Conservation (phyloP, 345 rosid species). For the Chamaenerion angustifolium region DNA sequence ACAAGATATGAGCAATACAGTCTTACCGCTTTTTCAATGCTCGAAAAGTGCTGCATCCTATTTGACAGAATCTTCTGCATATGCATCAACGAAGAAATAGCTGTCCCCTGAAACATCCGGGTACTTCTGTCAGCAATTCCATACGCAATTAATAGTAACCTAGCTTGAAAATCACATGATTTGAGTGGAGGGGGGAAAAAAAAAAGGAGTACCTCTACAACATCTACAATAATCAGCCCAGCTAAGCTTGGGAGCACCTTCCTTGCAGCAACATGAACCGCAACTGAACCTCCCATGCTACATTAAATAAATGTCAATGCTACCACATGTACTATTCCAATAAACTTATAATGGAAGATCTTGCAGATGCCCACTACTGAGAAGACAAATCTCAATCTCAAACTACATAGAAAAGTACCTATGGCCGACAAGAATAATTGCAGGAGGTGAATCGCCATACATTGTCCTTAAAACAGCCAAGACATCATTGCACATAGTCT, state of each 20-base stretch:
- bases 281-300: constrained; percentile 98
- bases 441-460: constrained; percentile 85
- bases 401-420: constrained; percentile 29
- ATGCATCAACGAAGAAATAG: constrained; percentile 78
- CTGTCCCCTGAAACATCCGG: constrained; percentile 61
- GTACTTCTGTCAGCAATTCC: constrained; percentile 5
- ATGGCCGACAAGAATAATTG: constrained; percentile 91
- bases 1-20: not conserved
- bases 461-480: constrained; percentile 58
- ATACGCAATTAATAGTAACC: constrained; percentile 7
- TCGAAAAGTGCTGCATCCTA: constrained; percentile 82
- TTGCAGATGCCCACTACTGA: too few relatives aligned
- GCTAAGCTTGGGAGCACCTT: constrained; percentile 54
- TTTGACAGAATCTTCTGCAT: constrained; percentile 83
- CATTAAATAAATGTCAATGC: not conserved
- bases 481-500: constrained; percentile 92
- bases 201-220: constrained; percentile 64
- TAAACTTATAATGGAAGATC: too few relatives aligned
- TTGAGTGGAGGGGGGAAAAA: constrained; percentile 5
- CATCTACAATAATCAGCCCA: constrained; percentile 88
- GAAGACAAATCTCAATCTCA: not conserved
- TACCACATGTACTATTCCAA: too few relatives aligned
- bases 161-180: constrained; percentile 6
- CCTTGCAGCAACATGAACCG: constrained; percentile 88
- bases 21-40: constrained; percentile 75